Conservation (phyloP, 345 rosid species). For the Cardiospermum halicacabum region DNA sequence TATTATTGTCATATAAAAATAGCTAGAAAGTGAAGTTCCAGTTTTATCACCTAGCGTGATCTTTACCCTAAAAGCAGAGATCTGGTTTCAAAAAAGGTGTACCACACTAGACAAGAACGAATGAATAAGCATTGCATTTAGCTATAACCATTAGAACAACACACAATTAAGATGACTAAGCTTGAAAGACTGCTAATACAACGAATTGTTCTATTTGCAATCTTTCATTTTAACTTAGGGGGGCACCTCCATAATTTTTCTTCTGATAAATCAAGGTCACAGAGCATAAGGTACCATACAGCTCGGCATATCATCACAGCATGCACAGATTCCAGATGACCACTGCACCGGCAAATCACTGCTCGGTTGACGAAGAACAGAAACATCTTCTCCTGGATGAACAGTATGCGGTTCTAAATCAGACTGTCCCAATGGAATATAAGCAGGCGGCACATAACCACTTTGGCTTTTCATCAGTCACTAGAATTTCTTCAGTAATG, state of each 20-base stretch:
- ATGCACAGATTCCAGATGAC: conserved; percentile 98
- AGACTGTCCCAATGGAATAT: conserved; percentile 63
- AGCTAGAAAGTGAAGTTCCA: no score
- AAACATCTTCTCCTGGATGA: conserved; percentile 22
- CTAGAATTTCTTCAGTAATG: background rate
- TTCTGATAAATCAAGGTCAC: conserved; percentile 53
- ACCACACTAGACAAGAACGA: background rate
- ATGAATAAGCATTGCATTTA: background rate
- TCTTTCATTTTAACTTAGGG: conserved; percentile 20
- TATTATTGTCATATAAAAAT: no score
- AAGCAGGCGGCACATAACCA: conserved; percentile 73
- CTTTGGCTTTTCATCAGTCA: conserved; percentile 48
- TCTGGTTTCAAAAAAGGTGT: background rate
- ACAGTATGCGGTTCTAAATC: conserved; percentile 40
- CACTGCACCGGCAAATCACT: conserved; percentile 39
- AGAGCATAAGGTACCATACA: conserved; percentile 84
- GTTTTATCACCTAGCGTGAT: background rate
- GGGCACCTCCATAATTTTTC: conserved; percentile 57
- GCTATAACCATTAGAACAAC: background rate
- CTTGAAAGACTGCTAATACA: background rate
- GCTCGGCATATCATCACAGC: conserved; percentile 96
- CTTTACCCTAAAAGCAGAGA: background rate
- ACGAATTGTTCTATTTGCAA: background rate
- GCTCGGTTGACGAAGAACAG: conserved; percentile 10
- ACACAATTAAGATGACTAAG: background rate